Evolutionary conservation across 495 filamentous ascomycete genomes (phyloP), one percentile per base, ranked within the genome.

Genomic region (Penicillium alfredii): DNA sequence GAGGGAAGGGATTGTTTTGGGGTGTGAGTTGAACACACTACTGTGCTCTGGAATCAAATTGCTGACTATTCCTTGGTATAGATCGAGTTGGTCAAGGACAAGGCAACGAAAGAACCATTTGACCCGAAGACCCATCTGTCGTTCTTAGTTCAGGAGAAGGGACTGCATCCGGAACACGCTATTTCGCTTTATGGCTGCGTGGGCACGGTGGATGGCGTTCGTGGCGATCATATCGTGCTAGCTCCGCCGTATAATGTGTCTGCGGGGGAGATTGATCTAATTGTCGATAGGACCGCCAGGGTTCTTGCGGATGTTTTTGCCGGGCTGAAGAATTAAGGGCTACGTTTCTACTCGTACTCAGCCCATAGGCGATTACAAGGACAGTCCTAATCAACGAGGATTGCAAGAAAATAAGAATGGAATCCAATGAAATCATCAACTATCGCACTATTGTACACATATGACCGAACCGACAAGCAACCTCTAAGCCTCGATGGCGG

Each of bases 211-310:
- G 82, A 87, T 50, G 83, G 84, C 0, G 52, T 71, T 18, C 57
- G 47, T 3, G 87, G 86, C 1, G 88, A 95, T 49, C 82, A 88
- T 62, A 59, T 89, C 9, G 63, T 93, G 20, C 45, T 94, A 36
- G 73, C 82, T 13, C 88, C 88, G 3, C 71, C 86, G 1, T 93
- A 82, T 57, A 88, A 74, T 38, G 66, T 83, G 28, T 75, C 72
- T 0, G 56, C 54, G 20, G 71, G 74, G 8, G 81, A 84, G 19
- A 69, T 87, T 35, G 73, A 80, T 42, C 61, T 58, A 30, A 78
- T 86, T 33, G 69, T 77, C 20, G 53, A 68, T 13, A 58, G 48
- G 4, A 59, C 72, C 4, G 58, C 16, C 2, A 47, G 36, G 30
- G 61, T 69, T 22, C 20, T 71, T 8, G 40, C 51, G 3, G 56